These are phyloP conservation scores for Trichoderma oligosporum DNA, from an alignment of 2,329 filamentous ascomycete species.

Conservation along the genomic window DNA sequence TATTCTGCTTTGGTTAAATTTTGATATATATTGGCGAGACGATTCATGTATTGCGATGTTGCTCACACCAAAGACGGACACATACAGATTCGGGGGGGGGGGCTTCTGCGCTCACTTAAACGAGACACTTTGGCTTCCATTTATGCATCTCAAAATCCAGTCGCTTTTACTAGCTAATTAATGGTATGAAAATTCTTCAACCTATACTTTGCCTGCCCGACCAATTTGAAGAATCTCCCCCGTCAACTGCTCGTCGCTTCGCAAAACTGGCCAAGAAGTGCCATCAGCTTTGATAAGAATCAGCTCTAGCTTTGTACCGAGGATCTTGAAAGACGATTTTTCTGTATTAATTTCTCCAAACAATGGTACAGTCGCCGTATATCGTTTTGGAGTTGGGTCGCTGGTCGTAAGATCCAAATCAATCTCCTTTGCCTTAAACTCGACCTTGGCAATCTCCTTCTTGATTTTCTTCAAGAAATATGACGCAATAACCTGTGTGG, in stretches of 20 bases:
- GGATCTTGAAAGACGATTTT: constrained; percentile 72
- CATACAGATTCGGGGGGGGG: no score
- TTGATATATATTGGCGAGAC: no score
- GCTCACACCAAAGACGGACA: no score
- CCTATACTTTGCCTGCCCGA: constrained; percentile 53
- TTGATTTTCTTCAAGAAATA: constrained; percentile 97
- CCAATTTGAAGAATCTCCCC: constrained; percentile 88
- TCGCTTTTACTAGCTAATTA: not conserved
- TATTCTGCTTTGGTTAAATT: no score
- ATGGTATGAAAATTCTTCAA: not conserved
- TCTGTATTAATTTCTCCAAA: constrained; percentile 73
- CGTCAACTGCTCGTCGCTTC: constrained; percentile 66
- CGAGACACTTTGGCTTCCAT: not conserved
- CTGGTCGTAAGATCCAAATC: constrained; percentile 80
- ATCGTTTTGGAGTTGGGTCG: constrained; percentile 74
- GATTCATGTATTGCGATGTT: no score
- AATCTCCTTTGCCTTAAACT: constrained; percentile 61
- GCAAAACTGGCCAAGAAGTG: constrained; percentile 78
- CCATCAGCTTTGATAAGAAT: constrained; percentile 68
- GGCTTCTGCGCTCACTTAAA: not conserved
- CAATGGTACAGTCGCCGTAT: constrained; percentile 67
- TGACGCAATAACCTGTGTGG: constrained; percentile 77
- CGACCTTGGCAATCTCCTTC: constrained; percentile 70
- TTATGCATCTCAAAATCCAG: not conserved
- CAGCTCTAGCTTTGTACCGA: constrained; percentile 87